Percentiles rank a stretch among this genome's conserved stretches.
These are phyloP conservation scores for Entomophthora muscae DNA, from an alignment of 371 early-diverging fungal genomes.

Conservation along the genomic window DNA sequence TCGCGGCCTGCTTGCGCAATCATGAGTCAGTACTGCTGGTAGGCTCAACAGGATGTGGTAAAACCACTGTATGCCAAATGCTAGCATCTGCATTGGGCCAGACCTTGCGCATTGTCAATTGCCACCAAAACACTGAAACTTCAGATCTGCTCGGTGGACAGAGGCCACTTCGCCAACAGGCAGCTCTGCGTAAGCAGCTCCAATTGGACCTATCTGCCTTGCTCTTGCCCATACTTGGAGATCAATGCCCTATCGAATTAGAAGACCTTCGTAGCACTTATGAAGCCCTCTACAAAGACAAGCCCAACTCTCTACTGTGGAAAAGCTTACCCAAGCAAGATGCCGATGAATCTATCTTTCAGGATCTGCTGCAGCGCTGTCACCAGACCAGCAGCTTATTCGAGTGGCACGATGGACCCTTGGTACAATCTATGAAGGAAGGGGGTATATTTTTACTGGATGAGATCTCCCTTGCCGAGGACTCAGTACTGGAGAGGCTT, in stretches of 20 bases:
- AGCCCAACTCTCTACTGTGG: background rate
- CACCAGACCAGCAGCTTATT: conserved; percentile 34
- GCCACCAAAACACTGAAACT: conserved; percentile 96
- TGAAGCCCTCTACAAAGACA: background rate
- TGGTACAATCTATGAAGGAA: conserved; percentile 83
- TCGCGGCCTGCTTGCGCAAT: conserved; percentile 59
- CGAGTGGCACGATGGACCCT: conserved; percentile 92
- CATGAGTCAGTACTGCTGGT: conserved; percentile 95
- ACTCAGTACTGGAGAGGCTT: conserved; percentile 97
- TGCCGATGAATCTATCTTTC: background rate
- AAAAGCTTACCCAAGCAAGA: background rate
- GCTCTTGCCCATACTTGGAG: background rate
- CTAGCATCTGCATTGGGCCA: conserved; percentile 41
- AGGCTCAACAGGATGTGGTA: conserved; percentile 99
- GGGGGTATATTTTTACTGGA: conserved; percentile 95
- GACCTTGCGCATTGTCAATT: conserved; percentile 79
- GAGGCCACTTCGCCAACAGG: conserved; percentile 70
- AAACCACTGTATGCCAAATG: conserved; percentile 96
- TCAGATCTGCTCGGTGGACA: conserved; percentile 96
- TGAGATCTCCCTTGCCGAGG: conserved; percentile 99
- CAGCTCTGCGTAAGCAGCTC: background rate
- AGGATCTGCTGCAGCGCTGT: conserved; percentile 10
- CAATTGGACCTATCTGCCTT: background rate
- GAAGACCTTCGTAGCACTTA: background rate
- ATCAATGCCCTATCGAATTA: background rate